phyloP scores from a whole-genome alignment of 768 basidiomycete genomes.

The Boletus tylopilopsis region DNA sequence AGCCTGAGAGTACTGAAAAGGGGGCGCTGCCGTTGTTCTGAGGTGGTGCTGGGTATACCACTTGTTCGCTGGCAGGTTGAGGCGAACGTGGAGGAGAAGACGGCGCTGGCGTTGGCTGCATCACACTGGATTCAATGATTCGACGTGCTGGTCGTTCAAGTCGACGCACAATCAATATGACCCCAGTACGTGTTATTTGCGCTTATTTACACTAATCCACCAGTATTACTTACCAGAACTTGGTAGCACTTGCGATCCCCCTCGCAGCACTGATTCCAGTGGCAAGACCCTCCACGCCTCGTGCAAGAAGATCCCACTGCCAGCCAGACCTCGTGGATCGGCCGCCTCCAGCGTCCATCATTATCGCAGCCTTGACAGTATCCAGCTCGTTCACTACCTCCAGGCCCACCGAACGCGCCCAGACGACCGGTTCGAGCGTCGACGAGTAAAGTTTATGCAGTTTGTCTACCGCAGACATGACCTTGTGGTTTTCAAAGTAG shows the following conservation, averaged over 20 bases:
- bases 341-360: conserved; percentile 69
- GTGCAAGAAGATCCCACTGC: conserved; percentile 33
- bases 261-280: conserved; percentile 32
- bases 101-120: conserved; percentile 69
- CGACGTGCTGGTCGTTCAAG: background rate
- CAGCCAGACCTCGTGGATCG: conserved; percentile 28
- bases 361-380: conserved; percentile 74
- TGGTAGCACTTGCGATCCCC: conserved; percentile 6
- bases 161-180: background rate
- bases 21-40: conserved; percentile 66
- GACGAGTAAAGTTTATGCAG: conserved; percentile 83
- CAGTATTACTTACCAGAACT: background rate
- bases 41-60: conserved; percentile 51
- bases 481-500: conserved; percentile 81
- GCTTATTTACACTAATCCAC: conserved; percentile 4
- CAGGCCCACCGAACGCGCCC: conserved; percentile 82
- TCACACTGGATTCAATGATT: conserved; percentile 22
- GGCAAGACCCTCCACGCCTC: conserved; percentile 43
- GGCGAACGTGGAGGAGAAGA: conserved; percentile 55
- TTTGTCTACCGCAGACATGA: conserved; percentile 85
- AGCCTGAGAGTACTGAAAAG: conserved; percentile 59
- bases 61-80: conserved; percentile 17
- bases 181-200: conserved; percentile 27
- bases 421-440: conserved; percentile 67
- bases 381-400: conserved; percentile 91